Evolutionary conservation across 257 asterid species (phyloP).

Genomic region (Rauvolfia tetraphylla): DNA sequence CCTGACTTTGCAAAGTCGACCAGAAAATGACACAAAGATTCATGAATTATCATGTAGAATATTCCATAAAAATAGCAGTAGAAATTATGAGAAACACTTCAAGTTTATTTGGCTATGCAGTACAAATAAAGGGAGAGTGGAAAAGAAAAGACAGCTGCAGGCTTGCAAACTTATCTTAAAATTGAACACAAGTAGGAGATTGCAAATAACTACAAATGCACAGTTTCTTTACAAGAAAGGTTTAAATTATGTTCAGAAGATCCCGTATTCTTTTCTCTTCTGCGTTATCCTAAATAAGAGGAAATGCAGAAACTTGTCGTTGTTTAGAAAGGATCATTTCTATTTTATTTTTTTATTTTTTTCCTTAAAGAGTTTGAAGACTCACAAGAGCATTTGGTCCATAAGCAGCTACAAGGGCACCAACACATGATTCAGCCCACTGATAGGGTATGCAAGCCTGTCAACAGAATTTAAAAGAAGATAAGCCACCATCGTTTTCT

Average conservation of each 20-base stretch:
- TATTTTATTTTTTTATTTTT: not conserved
- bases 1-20: too few species aligned
- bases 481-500: not conserved
- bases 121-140: too few species aligned
- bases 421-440: conserved; percentile 43
- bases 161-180: not conserved
- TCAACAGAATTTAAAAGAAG: conserved; percentile 10
- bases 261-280: not conserved
- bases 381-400: conserved; percentile 55
- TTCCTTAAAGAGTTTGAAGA: conserved; percentile 3
- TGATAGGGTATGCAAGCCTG: conserved; percentile 55
- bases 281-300: not conserved
- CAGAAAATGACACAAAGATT: too few species aligned
- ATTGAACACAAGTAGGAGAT: not conserved
- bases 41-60: too few species aligned
- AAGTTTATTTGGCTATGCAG: too few species aligned
- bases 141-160: not conserved
- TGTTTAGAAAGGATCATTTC: not conserved
- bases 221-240: not conserved
- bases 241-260: not conserved
- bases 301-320: not conserved
- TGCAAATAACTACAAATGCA: not conserved
- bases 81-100: too few species aligned
- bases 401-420: conserved; percentile 44
- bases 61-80: too few species aligned